Percentiles rank a stretch among this genome's conserved stretches.
These are phyloP conservation scores for Teunomyces atbi DNA, from an alignment of 805 yeast genomes.

Conservation along the genomic window DNA sequence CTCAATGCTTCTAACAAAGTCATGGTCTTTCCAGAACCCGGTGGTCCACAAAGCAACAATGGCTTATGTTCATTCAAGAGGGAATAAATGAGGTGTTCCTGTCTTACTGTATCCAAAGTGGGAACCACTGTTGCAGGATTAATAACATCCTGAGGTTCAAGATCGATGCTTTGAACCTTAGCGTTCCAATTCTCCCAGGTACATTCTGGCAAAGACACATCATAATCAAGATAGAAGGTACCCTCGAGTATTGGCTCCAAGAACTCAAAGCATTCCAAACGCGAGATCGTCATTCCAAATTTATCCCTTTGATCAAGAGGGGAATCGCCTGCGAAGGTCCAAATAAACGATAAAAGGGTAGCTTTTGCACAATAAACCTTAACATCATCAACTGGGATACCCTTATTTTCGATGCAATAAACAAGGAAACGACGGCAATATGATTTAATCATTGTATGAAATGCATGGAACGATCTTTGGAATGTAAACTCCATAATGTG, in stretches of 20 bases:
- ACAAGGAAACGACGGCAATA: conserved; percentile 26
- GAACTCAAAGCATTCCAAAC: conserved; percentile 5
- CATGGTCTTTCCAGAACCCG: conserved; percentile 98
- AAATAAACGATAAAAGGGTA: conserved; percentile 41
- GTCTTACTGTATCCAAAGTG: conserved; percentile 72
- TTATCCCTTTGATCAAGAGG: conserved; percentile 30
- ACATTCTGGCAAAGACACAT: conserved; percentile 44
- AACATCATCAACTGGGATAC: conserved; percentile 21
- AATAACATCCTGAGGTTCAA: conserved; percentile 59
- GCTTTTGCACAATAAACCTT: conserved; percentile 30
- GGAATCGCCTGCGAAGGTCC: conserved; percentile 70
- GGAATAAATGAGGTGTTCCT: conserved; percentile 58
- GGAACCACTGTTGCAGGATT: conserved; percentile 69
- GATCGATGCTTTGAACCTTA: conserved; percentile 39
- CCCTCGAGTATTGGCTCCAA: conserved; percentile 10
- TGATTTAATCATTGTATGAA: conserved; percentile 39
- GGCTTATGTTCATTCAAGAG: conserved; percentile 57
- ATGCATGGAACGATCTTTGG: conserved; percentile 35
- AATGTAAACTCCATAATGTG: conserved; percentile 55
- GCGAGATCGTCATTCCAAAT: conserved; percentile 27
- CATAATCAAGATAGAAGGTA: conserved; percentile 35
- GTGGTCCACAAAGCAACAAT: conserved; percentile 86
- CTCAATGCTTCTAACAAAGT: conserved; percentile 68
- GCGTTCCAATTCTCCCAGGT: conserved; percentile 45
- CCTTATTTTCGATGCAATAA: conserved; percentile 8